phyloP scores from a whole-genome alignment of 163 green algal species.

The Smithsoniella earleae region DNA sequence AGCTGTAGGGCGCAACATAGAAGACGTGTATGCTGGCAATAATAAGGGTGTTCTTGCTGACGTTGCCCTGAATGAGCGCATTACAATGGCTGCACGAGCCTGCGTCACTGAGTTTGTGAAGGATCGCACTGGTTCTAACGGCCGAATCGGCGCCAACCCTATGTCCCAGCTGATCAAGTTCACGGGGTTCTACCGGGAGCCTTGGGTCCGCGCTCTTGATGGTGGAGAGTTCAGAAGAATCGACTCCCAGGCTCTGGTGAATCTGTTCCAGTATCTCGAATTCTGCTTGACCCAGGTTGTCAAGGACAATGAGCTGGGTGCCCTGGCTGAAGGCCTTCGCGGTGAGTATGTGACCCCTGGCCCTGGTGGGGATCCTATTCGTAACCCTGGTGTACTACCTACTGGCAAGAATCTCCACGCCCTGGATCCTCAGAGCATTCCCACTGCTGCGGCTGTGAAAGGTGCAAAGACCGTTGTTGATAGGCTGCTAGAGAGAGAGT shows the following conservation, averaged over 20 bases:
- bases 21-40: conserved; percentile 68
- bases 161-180: conserved; percentile 55
- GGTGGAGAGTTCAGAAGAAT: conserved; percentile 62
- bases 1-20: conserved; percentile 77
- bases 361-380: conserved; percentile 94
- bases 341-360: conserved; percentile 83
- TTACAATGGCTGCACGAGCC: conserved; percentile 66
- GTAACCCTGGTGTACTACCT: conserved; percentile 90
- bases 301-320: conserved; percentile 96
- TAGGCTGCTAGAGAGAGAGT: conserved; percentile 84
- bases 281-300: conserved; percentile 94
- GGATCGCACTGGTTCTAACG: conserved; percentile 62
- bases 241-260: conserved; percentile 67
- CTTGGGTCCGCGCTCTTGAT: conserved; percentile 56
- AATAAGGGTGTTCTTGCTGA: conserved; percentile 84
- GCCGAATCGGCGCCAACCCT: conserved; percentile 58
- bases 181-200: conserved; percentile 67
- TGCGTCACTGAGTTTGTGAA: conserved; percentile 77
- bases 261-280: conserved; percentile 89
- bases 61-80: conserved; percentile 83
- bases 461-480: conserved; percentile 80
- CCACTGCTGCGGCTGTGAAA: conserved; percentile 67
- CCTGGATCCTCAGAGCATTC: conserved; percentile 94
- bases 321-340: conserved; percentile 74
- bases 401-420: conserved; percentile 99